These are phyloP conservation scores for Alternaria dauci DNA, from an alignment of 2,329 filamentous ascomycete species.

Conservation along the genomic window DNA sequence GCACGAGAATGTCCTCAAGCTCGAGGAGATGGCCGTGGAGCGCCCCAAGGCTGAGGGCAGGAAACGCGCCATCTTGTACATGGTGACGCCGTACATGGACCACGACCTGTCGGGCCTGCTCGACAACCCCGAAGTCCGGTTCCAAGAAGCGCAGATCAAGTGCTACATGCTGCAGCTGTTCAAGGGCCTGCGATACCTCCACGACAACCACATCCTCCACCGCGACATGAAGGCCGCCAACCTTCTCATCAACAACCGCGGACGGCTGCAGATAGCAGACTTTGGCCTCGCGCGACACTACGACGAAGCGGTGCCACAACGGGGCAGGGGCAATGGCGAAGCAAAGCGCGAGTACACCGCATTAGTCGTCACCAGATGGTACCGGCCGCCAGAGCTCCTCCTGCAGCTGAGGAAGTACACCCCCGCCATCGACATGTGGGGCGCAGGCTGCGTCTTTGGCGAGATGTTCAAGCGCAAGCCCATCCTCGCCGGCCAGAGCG, in stretches of 20 bases:
- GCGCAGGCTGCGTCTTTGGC: constrained; percentile 97
- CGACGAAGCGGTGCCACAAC: constrained; percentile 79
- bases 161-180: constrained; percentile 96
- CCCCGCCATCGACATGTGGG: constrained; percentile 98
- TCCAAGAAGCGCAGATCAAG: constrained; percentile 92
- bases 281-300: constrained; percentile 95
- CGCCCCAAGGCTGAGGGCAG: constrained; percentile 65
- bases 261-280: constrained; percentile 94
- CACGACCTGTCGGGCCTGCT: constrained; percentile 97
- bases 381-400: constrained; percentile 90
- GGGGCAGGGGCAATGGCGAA: constrained; percentile 82
- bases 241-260: constrained; percentile 91
- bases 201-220: constrained; percentile 85
- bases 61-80: constrained; percentile 86
- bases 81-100: constrained; percentile 99
- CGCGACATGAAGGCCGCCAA: constrained; percentile 99
- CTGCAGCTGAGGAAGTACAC: constrained; percentile 90
- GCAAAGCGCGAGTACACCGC: constrained; percentile 92
- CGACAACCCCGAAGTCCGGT: constrained; percentile 89
- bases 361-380: constrained; percentile 97
- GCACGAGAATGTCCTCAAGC: constrained; percentile 83
- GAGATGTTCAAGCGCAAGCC: constrained; percentile 97
- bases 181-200: constrained; percentile 87
- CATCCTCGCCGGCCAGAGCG: constrained; percentile 88
- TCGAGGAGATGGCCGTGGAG: constrained; percentile 98